Evolutionary conservation across 169 alveolate species (phyloP), one percentile per base, ranked within the genome.

Genomic region (Fabrea salina): DNA sequence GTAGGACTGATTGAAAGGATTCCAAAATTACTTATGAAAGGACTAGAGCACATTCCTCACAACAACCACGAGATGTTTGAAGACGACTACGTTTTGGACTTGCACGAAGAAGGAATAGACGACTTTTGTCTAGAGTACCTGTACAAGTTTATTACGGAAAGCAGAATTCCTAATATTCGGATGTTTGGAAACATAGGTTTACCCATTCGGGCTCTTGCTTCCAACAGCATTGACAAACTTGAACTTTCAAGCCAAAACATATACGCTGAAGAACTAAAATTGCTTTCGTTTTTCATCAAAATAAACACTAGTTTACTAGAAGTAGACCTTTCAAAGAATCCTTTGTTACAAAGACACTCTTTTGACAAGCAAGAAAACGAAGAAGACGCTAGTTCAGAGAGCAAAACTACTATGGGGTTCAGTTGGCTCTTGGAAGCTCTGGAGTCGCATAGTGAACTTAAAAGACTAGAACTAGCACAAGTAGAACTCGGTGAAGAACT

Each of bases 111-210:
- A 11, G 37, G 30, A 25, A 19, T 72, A n/a, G 50, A 50, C 4
- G 80, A 72, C 27, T 72, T 72, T 35, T 16, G 71, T 51, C 47
- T 72, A 8, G 80, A 72, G 22, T 72, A 72, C 51, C 7, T 72
- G 1, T 72, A 72, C 49, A 72, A 72, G 27, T 72, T 50, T 51
- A 72, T 72, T 8, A 13, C 25, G 8, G 80, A 72, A 40, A 32
- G 58, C 3, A 72, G 37, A 16, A 72, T 72, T 2, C 80, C 67
- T 30, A n/a, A 72, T 30, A 44, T 72, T 11, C 37, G 71, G 11
- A 19, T 72, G 7, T 72, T 72, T 35, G 80, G 80, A 43, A 30
- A 37, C 51, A 70, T 30, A 13, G 47, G 11, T 1, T 51, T 72
- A 25, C 80, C 80, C 1, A 47, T 72, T 1, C 8, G 80, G 2